Percentiles rank a stretch among this genome's conserved stretches.
These are phyloP conservation scores for Vaccinium macrocarpon DNA, from an alignment of 148 eudicot genomes.

Conservation along the genomic window DNA sequence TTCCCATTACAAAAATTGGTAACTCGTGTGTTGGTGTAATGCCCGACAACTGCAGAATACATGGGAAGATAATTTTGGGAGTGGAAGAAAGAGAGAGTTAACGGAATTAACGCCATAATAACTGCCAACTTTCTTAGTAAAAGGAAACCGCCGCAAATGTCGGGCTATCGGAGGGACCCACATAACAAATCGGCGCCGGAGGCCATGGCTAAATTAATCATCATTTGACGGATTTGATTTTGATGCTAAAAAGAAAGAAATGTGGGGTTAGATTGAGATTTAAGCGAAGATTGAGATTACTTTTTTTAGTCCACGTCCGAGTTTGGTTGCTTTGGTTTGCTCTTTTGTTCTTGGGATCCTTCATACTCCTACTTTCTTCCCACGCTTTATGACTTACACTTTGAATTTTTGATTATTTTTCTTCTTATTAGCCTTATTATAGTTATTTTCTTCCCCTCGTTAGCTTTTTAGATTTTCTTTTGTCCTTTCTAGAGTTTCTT, in stretches of 20 bases:
- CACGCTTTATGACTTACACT: slow-evolving; percentile 14
- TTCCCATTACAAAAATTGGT: background rate
- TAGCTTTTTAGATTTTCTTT: background rate
- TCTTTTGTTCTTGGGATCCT: background rate
- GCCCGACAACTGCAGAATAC: background rate
- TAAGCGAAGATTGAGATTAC: background rate
- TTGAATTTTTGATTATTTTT: background rate
- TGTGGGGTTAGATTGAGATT: background rate
- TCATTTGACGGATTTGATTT: slow-evolving; percentile 1
- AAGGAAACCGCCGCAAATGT: slow-evolving; percentile 14
- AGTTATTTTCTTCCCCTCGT: background rate
- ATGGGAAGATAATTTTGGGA: background rate
- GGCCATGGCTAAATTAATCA: background rate
- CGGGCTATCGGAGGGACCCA: slow-evolving; percentile 10
- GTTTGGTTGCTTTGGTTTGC: slow-evolving; percentile 15
- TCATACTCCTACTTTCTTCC: background rate
- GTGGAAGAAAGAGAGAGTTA: background rate
- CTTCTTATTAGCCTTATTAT: background rate
- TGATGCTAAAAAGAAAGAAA: background rate
- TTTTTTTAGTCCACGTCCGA: background rate
- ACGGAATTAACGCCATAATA: slow-evolving; percentile 9
- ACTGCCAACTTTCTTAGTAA: background rate
- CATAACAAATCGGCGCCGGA: slow-evolving; percentile 22
- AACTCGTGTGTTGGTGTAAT: background rate
- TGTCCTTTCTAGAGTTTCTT: background rate